Evolutionary conservation across 2,329 filamentous ascomycete genomes (phyloP), one percentile per base, ranked within the genome.

Genomic region (Karstenula rhodostoma): DNA sequence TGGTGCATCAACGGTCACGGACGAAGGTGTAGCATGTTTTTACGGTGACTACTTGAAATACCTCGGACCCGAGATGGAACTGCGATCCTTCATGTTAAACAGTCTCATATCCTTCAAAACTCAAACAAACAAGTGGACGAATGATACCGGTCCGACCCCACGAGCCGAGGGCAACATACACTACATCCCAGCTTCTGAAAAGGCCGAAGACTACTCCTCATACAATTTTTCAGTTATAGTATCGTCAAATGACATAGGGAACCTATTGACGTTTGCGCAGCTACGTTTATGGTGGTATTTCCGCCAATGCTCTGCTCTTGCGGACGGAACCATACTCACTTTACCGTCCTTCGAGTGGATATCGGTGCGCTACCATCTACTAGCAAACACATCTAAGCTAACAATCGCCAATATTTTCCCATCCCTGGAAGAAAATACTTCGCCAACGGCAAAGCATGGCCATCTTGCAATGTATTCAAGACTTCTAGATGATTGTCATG

Each of bases 151-250:
- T 12, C 27, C 12, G 13, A 33, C 27, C 3, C 47, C 29, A 9
- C 17, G 25, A 7, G 47, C 47, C 4, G 27, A 33, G n/a, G 47
- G 47, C 4, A 22, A 22, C 4, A 33, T 49, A 13, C 47, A 49
- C 15, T 49, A 49, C 29, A 33, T 49, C 10, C 27, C 47, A 19
- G 47, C 47, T n/a, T 49, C 47, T n/a, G n/a, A n/a, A n/a, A n/a
- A n/a, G 47, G 29, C 47, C 13, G 29, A 35, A 12, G 47, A 49
- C 17, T 19, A 33, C 17, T 32, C 47, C 19, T 35, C 47, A 13
- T 49, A 35, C 19, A 35, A 49, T 15, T 32, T 32, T 2, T 32
- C 29, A 6, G 29, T 32, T 10, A 10, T 32, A 2, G 12, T 32
- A 5, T 9, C 29, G 4, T 32, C 29, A 32, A 10, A 32, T 9